phyloP scores from a whole-genome alignment of 441 rosid genomes.

The Aleurites moluccanus region DNA sequence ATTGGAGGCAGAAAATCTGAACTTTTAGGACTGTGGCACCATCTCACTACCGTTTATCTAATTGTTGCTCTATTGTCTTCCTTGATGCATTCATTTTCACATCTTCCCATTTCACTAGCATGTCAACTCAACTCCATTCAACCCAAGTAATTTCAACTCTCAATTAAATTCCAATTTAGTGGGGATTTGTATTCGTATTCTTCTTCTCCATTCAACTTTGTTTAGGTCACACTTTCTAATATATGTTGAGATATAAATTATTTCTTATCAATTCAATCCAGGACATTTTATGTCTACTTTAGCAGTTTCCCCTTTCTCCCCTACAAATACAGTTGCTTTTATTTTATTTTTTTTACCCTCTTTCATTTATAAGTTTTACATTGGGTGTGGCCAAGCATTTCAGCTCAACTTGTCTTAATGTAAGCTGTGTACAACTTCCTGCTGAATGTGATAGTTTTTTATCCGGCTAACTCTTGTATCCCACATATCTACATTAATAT shows the following conservation, averaged over 20 bases:
- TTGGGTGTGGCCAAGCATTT: background rate
- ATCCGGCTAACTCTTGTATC: background rate
- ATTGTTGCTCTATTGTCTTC: background rate
- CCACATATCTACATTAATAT: no score
- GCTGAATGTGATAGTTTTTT: background rate
- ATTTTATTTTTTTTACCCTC: no score
- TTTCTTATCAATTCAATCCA: background rate
- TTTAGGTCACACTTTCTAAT: background rate
- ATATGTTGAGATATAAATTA: background rate
- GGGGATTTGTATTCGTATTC: background rate
- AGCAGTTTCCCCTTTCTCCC: background rate
- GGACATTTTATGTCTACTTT: background rate
- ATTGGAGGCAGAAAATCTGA: background rate
- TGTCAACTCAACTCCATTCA: background rate
- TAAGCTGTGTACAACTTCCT: background rate
- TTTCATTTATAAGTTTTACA: background rate
- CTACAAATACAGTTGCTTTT: background rate
- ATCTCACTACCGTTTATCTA: background rate
- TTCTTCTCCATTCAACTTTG: background rate
- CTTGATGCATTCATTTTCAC: background rate
- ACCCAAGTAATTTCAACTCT: background rate
- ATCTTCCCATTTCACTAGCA: background rate
- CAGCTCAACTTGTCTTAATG: background rate
- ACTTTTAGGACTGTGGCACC: background rate
- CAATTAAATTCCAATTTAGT: background rate